Evolutionary conservation across 495 filamentous ascomycete species (phyloP), one percentile per base, ranked within the genome.

Genomic region (Penicillium antarcticum): DNA sequence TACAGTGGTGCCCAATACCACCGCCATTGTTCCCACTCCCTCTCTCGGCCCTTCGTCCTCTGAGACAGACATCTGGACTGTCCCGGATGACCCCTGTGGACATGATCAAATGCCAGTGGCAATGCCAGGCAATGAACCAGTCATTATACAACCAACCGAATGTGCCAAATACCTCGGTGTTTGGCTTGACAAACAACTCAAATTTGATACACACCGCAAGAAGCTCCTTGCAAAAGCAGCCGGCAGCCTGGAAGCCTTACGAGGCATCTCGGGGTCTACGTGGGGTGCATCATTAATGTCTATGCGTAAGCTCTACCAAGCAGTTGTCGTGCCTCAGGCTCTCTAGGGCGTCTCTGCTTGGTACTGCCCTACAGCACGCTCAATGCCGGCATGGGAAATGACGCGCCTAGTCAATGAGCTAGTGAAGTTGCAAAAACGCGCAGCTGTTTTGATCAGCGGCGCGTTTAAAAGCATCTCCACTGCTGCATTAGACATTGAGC

Each of bases 281-380:
- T 59, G 41, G 53, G 55, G 61, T 0, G 35, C 43, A 11, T 58
- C 51, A 3, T 21, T 65, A 2, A 13, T 11, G 1, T 19, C 37
- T 0, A 60, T 57, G 26, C 37, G 51, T 0, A 45, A 38, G 40
- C 19, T 59, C 16, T 66, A 68, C 34, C 48, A 56, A 18, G 59
- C 42, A 4, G 52, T 65, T 9, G 48, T 65, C 0, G 37, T 65
- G 4, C 56, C 57, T 0, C 53, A 61, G 38, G 45, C 65, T 18
- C 44, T 65, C 0, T 65, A 51, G 12, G 51, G 56, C 0, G 18
- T 53, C 1, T 39, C 56, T 0, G 58, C 42, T 3, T 61, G 33
- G 55, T 57, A 43, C 21, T 26, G 26, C 14, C 56, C 46, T 4
- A 10, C 17, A 7, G 38, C 10, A 10, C 5, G 14, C 35, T 12